Percentiles rank a stretch among this genome's conserved stretches.
Evolutionary conservation across 2,329 filamentous ascomycete species (phyloP).

Genomic region (Lomentospora prolificans): DNA sequence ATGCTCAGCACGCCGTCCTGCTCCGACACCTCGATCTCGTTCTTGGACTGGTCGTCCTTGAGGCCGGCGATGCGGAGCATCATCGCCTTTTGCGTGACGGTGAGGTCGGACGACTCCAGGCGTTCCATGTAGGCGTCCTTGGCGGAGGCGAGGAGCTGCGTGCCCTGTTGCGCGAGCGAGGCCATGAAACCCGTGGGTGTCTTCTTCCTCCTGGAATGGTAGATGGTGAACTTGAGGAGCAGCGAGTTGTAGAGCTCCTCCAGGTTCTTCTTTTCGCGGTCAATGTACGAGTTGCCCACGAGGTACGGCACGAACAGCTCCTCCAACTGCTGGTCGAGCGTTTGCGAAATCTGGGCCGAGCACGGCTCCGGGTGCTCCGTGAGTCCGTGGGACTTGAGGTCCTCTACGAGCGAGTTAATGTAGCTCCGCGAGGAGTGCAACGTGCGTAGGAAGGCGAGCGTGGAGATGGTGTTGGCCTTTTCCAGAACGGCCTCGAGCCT

Average conservation of each 20-base stretch:
- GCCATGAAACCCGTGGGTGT: conserved; percentile 86
- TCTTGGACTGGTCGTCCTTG: conserved; percentile 64
- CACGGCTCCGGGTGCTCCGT: conserved; percentile 92
- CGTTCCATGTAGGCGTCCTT: conserved; percentile 87
- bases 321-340: conserved; percentile 62
- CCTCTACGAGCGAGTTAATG: conserved; percentile 79
- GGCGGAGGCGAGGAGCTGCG: conserved; percentile 76
- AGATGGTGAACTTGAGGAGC: conserved; percentile 94
- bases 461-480: conserved; percentile 86
- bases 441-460: conserved; percentile 81
- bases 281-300: conserved; percentile 60
- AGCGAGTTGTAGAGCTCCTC: conserved; percentile 83
- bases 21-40: conserved; percentile 83
- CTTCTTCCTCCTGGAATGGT: conserved; percentile 81
- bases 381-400: conserved; percentile 85
- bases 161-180: conserved; percentile 79
- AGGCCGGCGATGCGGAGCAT: conserved; percentile 83
- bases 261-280: conserved; percentile 57
- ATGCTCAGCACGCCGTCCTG: conserved; percentile 78
- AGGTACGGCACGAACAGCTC: conserved; percentile 67
- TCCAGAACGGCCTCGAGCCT: conserved; percentile 90
- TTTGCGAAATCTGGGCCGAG: conserved; percentile 74
- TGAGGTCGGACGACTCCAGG: conserved; percentile 80
- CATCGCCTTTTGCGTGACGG: conserved; percentile 79
- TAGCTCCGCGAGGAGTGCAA: conserved; percentile 86